Conservation (phyloP, 257 asterid genomes). For the Fraxinus anomala region DNA sequence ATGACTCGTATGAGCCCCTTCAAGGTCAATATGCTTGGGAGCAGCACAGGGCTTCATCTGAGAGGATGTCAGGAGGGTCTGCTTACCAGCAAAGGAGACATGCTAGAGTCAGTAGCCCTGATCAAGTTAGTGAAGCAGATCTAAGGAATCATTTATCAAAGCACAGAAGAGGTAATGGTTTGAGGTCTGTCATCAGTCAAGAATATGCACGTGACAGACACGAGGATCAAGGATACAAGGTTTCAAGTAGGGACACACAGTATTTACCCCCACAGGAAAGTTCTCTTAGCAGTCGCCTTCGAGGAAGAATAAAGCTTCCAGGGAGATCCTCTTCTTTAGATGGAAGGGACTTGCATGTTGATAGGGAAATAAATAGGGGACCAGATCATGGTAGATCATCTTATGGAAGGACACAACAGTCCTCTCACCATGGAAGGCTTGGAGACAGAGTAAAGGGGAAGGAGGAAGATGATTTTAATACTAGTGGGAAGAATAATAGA, state of each 20-base stretch:
- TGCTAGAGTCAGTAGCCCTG: constrained; percentile 44
- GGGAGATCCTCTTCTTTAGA: constrained; percentile 52
- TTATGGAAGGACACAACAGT: constrained; percentile 39
- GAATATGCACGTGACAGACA: constrained; percentile 53
- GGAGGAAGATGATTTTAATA: constrained; percentile 48
- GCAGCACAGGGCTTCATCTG: constrained; percentile 57
- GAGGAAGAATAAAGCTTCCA: constrained; percentile 74
- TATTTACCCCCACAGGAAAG: constrained; percentile 42
- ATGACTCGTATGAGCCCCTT: constrained; percentile 48
- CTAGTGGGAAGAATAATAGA: constrained; percentile 44
- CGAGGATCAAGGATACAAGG: constrained; percentile 47
- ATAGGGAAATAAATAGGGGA: constrained; percentile 49
- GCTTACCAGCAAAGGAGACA: constrained; percentile 51
- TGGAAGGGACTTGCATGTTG: constrained; percentile 27
- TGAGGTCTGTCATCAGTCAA: constrained; percentile 76
- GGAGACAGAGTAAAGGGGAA: constrained; percentile 62
- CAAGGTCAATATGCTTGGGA: constrained; percentile 57
- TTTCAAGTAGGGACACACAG: constrained; percentile 42
- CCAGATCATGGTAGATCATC: constrained; percentile 48
- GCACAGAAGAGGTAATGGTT: constrained; percentile 64
- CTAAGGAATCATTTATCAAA: constrained; percentile 68
- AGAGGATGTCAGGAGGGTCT: constrained; percentile 49
- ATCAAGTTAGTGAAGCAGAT: constrained; percentile 58
- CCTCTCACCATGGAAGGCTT: constrained; percentile 56
- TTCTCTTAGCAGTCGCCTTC: constrained; percentile 65